Percentiles rank a stretch among this genome's conserved stretches.
Conservation (phyloP, 257 asterid genomes). For the Penstemon newberryi region DNA sequence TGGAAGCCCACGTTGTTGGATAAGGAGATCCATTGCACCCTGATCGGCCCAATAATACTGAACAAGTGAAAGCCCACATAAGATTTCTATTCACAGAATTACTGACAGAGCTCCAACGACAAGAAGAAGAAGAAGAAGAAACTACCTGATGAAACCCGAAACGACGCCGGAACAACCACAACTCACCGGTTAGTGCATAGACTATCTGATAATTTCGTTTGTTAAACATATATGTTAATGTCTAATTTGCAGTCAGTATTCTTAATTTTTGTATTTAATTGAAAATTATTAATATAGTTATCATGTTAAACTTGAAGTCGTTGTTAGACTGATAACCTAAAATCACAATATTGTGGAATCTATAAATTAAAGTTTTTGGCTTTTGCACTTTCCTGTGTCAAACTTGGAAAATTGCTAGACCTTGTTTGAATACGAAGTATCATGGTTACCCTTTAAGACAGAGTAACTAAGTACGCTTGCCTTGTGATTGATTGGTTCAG, state of each 20-base stretch:
- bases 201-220: not conserved
- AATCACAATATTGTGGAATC: not conserved
- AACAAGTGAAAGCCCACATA: no score
- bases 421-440: no score
- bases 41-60: no score
- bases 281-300: not conserved
- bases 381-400: no score
- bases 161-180: conserved; percentile 45
- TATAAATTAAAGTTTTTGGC: no score
- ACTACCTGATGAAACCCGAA: conserved; percentile 23
- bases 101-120: not conserved
- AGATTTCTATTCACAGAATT: no score
- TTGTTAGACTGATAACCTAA: not conserved
- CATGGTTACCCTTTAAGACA: no score
- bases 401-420: no score
- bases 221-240: not conserved
- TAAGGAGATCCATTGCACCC: no score
- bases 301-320: not conserved
- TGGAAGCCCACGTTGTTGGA: no score
- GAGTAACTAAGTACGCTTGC: no score
- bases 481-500: no score
- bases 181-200: conserved; percentile 33
- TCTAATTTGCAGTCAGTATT: not conserved
- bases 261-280: not conserved
- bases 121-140: conserved; percentile 12